Percentiles rank a stretch among this genome's conserved stretches.
phyloP scores from a whole-genome alignment of 495 filamentous ascomycete species.

The Amorphotheca resinae region DNA sequence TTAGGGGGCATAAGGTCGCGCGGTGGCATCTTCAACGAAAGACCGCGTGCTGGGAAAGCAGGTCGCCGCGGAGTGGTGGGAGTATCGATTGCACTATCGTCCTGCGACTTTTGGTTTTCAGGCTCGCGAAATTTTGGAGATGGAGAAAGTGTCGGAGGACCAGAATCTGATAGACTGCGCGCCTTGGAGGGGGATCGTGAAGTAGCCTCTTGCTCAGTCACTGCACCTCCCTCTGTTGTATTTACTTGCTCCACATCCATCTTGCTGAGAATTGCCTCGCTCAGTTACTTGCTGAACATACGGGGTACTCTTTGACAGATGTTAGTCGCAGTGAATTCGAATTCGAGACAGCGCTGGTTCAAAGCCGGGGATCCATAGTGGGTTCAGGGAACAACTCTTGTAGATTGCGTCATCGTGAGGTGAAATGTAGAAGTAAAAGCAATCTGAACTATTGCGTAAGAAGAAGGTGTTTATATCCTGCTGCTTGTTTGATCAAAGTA shows the following conservation, averaged over 20 bases:
- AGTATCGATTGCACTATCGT: slow-evolving; percentile 58
- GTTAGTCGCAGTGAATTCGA: not conserved
- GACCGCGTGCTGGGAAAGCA: slow-evolving; percentile 41
- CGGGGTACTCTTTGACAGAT: not conserved
- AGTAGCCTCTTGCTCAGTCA: not conserved
- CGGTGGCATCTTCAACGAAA: slow-evolving; percentile 65
- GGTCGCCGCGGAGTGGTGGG: slow-evolving; percentile 56
- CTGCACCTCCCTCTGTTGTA: not conserved
- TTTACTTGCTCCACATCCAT: slow-evolving; percentile 2
- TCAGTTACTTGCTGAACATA: slow-evolving; percentile 17
- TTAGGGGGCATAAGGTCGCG: slow-evolving; percentile 36
- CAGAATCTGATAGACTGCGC: slow-evolving; percentile 27
- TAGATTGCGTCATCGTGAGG: not conserved
- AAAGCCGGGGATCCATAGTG: not conserved
- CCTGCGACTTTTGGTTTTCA: slow-evolving; percentile 50
- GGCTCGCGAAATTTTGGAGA: slow-evolving; percentile 53
- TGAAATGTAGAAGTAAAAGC: too few species aligned
- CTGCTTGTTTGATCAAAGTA: too few species aligned
- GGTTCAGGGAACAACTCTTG: not conserved
- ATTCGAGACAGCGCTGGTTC: not conserved
- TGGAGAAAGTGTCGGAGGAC: slow-evolving; percentile 43
- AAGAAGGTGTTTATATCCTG: too few species aligned
- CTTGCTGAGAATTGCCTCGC: not conserved
- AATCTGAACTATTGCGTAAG: too few species aligned
- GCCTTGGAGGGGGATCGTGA: slow-evolving; percentile 18